Evolutionary conservation across 2,329 filamentous ascomycete genomes (phyloP).

Genomic region (Ophiostoma novo-ulmi): DNA sequence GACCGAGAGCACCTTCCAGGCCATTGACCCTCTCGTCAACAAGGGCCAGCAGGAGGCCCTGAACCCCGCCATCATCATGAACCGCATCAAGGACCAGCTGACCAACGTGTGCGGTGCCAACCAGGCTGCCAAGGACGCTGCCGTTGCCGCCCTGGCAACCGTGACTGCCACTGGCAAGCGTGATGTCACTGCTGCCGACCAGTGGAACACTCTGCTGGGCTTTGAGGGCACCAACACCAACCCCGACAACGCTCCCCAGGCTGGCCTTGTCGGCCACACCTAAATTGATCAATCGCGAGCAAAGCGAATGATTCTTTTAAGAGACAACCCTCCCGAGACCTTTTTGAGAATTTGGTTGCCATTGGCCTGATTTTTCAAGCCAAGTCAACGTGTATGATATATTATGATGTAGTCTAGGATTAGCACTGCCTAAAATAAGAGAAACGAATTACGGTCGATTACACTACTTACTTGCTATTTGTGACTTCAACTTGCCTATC

Average conservation of each 20-base stretch:
- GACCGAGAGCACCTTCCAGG: slow-evolving; percentile 63
- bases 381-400: slow-evolving; percentile 15
- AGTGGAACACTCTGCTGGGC: slow-evolving; percentile 41
- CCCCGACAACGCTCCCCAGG: slow-evolving; percentile 38
- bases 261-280: slow-evolving; percentile 37
- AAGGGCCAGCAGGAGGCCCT: slow-evolving; percentile 61
- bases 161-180: slow-evolving; percentile 34
- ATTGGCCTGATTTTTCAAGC: neutral
- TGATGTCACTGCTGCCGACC: slow-evolving; percentile 37
- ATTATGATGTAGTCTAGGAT: slow-evolving; percentile 16
- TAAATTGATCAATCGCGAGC: slow-evolving; percentile 25
- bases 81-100: slow-evolving; percentile 65
- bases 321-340: neutral
- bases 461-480: neutral
- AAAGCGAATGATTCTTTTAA: neutral
- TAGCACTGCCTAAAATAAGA: slow-evolving; percentile 19
- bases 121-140: slow-evolving; percentile 52
- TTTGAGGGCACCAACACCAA: slow-evolving; percentile 39
- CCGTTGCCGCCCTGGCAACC: slow-evolving; percentile 46
- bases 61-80: slow-evolving; percentile 70
- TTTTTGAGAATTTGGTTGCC: neutral
- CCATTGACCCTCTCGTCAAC: slow-evolving; percentile 56
- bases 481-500: neutral
- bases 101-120: slow-evolving; percentile 61
- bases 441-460: slow-evolving; percentile 19